Evolutionary conservation across 345 rosid genomes (phyloP).

Genomic region (Citrus sinensis): DVS_A1.0 CM039169.1:22302501-22303000

Average conservation of each 20-base stretch:
- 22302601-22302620: background rate
- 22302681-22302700: background rate
- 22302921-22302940: background rate
- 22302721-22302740: background rate
- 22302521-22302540: background rate
- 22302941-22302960: slow-evolving; percentile 13
- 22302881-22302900: slow-evolving; percentile 6
- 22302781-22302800: background rate
- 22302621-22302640: background rate
- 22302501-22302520: background rate
- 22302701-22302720: background rate
- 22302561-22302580: background rate
- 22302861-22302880: background rate
- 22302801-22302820: background rate
- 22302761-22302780: background rate
- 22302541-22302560: background rate
- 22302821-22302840: background rate
- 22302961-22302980: slow-evolving; percentile 21
- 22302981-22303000: slow-evolving; percentile 16
- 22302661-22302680: background rate
- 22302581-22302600: background rate
- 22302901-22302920: background rate
- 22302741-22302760: background rate
- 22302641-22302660: background rate
- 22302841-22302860: background rate